A percentile compares a stretch with the other conserved stretches of the same genome.
These are phyloP conservation scores for Penicillium aurantiogriseum DNA, from an alignment of 2,329 filamentous ascomycete species.

Conservation along the genomic window DNA sequence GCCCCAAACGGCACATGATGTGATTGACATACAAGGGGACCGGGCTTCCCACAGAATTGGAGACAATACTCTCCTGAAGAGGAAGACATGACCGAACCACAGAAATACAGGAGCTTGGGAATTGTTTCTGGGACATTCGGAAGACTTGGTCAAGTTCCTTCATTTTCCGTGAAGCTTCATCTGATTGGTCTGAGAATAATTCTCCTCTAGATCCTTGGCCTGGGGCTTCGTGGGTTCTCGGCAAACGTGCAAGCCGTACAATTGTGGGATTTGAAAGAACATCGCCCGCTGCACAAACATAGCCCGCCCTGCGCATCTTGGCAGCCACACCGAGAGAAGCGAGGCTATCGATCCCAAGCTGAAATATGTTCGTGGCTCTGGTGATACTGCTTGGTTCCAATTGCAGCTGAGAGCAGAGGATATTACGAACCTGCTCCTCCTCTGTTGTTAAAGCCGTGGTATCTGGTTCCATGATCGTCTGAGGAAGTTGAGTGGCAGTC, in stretches of 20 bases:
- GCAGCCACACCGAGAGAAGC: neutral
- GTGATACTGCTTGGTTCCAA: neutral
- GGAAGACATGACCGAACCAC: conserved; percentile 3
- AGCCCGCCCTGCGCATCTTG: conserved; percentile 1
- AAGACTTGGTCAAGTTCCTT: neutral
- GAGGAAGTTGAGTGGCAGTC: neutral
- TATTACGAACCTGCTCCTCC: neutral
- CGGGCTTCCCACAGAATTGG: neutral
- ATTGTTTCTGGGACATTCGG: neutral
- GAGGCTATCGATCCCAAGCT: conserved; percentile 6
- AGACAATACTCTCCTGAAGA: conserved; percentile 6
- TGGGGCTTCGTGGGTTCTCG: too few species aligned
- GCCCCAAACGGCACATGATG: conserved; percentile 5
- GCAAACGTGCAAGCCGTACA: neutral
- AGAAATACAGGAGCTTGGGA: neutral
- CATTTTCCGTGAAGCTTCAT: neutral
- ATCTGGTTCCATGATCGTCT: neutral
- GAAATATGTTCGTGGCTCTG: conserved; percentile 1
- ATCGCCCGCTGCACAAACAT: neutral
- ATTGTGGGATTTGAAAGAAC: conserved; percentile 3
- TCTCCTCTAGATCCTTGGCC: neutral
- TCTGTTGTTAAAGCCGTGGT: neutral
- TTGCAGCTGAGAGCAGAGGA: neutral
- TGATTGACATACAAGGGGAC: conserved; percentile 7
- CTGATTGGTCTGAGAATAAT: neutral